phyloP scores from a whole-genome alignment of 768 basidiomycete genomes.

The Inosperma sp. region DNA sequence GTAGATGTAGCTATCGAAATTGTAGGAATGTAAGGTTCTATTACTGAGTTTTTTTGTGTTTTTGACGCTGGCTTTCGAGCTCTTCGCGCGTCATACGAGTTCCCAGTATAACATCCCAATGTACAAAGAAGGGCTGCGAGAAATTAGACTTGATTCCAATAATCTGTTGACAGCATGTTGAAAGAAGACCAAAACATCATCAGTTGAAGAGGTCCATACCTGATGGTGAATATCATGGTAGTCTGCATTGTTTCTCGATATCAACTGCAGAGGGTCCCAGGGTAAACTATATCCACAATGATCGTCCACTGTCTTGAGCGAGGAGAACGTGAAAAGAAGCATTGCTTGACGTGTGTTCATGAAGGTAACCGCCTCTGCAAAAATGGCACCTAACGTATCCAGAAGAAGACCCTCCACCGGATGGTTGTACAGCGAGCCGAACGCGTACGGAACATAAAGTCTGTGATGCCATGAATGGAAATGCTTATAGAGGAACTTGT shows the following conservation, averaged over 20 bases:
- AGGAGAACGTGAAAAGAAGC: constrained; percentile 77
- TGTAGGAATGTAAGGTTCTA: not conserved
- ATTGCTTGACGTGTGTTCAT: constrained; percentile 82
- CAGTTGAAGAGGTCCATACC: constrained; percentile 36
- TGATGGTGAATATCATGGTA: constrained; percentile 99
- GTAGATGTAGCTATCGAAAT: too few species aligned
- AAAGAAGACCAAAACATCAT: not conserved
- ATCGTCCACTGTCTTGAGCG: constrained; percentile 92
- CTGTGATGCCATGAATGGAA: constrained; percentile 94
- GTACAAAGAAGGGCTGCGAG: constrained; percentile 91
- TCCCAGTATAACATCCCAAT: constrained; percentile 85
- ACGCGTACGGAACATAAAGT: constrained; percentile 95
- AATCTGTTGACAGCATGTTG: constrained; percentile 31
- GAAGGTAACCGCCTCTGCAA: constrained; percentile 65
- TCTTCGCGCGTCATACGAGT: constrained; percentile 78
- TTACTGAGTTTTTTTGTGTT: constrained; percentile 30
- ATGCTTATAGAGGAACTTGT: constrained; percentile 85
- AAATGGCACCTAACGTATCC: constrained; percentile 73
- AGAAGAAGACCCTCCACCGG: constrained; percentile 91
- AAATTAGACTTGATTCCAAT: constrained; percentile 96
- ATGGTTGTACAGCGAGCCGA: constrained; percentile 96
- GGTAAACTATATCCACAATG: constrained; percentile 90
- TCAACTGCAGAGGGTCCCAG: constrained; percentile 85
- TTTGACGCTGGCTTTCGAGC: constrained; percentile 45
- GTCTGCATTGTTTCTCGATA: constrained; percentile 87